Evolutionary conservation across 805 yeast genomes (phyloP).

Genomic region (Barnettozyma californica): DNA sequence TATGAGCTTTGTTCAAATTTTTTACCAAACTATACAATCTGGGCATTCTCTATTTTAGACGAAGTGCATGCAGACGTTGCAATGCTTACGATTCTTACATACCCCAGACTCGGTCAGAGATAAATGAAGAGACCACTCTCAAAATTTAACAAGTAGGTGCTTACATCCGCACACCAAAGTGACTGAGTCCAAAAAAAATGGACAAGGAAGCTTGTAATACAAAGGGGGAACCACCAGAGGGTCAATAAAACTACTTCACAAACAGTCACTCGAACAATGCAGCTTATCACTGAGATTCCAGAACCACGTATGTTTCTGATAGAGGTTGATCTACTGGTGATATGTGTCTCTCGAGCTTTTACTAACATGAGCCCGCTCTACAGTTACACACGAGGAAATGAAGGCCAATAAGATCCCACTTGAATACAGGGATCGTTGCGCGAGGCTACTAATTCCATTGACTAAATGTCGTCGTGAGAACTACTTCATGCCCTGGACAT

Average conservation of each 20-base stretch:
- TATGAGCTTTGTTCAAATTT: too few species aligned
- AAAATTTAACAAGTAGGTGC: too few species aligned
- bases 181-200: neutral
- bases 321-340: neutral
- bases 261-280: neutral
- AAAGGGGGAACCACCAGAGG: neutral
- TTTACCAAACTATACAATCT: too few species aligned
- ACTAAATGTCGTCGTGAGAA: conserved; percentile 57
- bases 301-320: conserved; percentile 6
- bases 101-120: too few species aligned
- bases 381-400: conserved; percentile 80
- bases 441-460: conserved; percentile 53
- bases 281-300: conserved; percentile 9
- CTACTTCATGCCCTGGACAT: conserved; percentile 61
- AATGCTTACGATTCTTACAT: too few species aligned
- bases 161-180: neutral
- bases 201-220: too few species aligned
- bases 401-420: conserved; percentile 73
- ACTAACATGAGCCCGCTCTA: neutral
- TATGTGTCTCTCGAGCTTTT: too few species aligned
- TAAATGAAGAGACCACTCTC: too few species aligned
- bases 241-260: neutral
- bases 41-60: too few species aligned
- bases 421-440: conserved; percentile 81
- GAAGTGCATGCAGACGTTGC: too few species aligned